A percentile compares a stretch with the other conserved stretches of the same genome.
Evolutionary conservation across 495 filamentous ascomycete species (phyloP).

Genomic region (Tuber umbilicatum): DNA sequence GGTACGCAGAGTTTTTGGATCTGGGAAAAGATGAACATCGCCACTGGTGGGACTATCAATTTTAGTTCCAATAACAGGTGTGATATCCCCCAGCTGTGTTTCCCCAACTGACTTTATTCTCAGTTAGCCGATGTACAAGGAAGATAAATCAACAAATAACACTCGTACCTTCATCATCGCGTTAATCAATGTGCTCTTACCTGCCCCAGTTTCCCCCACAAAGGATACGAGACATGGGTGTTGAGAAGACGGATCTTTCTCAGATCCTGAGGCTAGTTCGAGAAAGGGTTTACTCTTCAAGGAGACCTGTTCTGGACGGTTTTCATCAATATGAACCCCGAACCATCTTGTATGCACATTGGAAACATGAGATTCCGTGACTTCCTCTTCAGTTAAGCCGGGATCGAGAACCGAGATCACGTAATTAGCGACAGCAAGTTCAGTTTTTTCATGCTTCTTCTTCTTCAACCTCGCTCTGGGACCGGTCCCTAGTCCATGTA

Average conservation of each 20-base stretch:
- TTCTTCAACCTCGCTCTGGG: neutral
- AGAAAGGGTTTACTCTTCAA: slow-evolving; percentile 17
- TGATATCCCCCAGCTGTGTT: neutral
- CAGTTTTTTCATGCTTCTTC: slow-evolving; percentile 33
- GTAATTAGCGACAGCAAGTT: slow-evolving; percentile 29
- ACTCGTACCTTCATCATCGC: slow-evolving; percentile 39
- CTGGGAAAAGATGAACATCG: slow-evolving; percentile 59
- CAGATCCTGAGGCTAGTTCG: slow-evolving; percentile 23
- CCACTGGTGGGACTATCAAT: slow-evolving; percentile 50
- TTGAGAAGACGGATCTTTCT: slow-evolving; percentile 22
- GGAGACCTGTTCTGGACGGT: slow-evolving; percentile 17
- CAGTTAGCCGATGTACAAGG: neutral
- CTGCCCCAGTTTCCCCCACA: slow-evolving; percentile 36
- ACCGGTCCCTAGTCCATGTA: neutral
- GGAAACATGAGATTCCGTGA: slow-evolving; percentile 19
- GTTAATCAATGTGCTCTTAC: slow-evolving; percentile 37
- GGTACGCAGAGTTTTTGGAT: slow-evolving; percentile 49
- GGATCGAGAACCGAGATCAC: slow-evolving; percentile 30
- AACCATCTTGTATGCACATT: slow-evolving; percentile 38
- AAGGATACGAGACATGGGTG: slow-evolving; percentile 37
- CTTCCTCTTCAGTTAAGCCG: slow-evolving; percentile 11
- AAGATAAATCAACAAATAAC: neutral
- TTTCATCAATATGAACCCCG: slow-evolving; percentile 29
- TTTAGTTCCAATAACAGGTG: slow-evolving; percentile 19
- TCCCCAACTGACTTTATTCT: neutral